Base-by-base conservation (phyloP, 306 rosid species). In the Arachis hypogaea region DNA sequence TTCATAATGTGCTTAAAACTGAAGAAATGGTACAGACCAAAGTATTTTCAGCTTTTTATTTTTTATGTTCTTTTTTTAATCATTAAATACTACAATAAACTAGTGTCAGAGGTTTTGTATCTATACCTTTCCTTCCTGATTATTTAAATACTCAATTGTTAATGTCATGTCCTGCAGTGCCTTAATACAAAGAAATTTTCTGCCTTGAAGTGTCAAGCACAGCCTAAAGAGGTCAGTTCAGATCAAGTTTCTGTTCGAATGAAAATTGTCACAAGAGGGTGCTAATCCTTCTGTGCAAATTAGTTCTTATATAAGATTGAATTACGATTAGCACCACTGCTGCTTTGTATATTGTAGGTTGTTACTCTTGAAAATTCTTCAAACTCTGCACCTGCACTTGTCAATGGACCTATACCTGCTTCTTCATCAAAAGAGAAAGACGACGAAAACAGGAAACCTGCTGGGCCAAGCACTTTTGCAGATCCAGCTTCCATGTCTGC, bases 301-400 rank as follows among this genome's bases (percentile, higher is more conserved):
- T 11, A 66, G 7, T n/a, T 56, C 29, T 77, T 46, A 33, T 22
- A 18, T 46, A 14, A 72, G 55, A 14, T 59, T 76, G 55, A 18
- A 41, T 62, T 70, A 64, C 44, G n/a, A 14, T 56, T 45, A 67
- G 60, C 50, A 40, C 14, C 14, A 42, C 45, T 68, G 52, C 72
- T 51, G 38, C 59, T 59, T 45, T 80, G 46, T 52, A 30, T 64
- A 54, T 74, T 44, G 10, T 52, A 93, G 98, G 90, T 63, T 45
- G 61, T 69, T 41, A 36, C 83, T 45, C 75, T 81, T 49, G 87
- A 73, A 63, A 84, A 82, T 62, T 78, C 84, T 58, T 85, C 91
- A 64, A 90, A 93, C 82, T 91, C 95, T 81, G 82, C 84, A 45
- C 88, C 96, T 45, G 55, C 30, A 40, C 78, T 51, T 75, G 74